A percentile compares a stretch with the other conserved stretches of the same genome.
Conservation (phyloP, 345 rosid genomes). For the Raphanus sativus region DNA sequence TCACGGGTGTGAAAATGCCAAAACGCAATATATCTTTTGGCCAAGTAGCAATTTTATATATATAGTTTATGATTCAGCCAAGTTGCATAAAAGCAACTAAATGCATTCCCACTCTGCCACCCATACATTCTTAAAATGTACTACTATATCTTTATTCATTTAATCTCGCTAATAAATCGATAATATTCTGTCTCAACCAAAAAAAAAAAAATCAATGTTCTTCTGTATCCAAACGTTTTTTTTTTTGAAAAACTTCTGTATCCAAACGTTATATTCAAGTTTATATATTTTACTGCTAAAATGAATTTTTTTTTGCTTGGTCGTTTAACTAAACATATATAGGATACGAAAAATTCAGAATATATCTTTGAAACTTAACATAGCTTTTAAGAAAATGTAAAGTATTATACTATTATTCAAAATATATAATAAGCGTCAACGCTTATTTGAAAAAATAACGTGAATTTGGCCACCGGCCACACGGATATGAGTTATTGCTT, state of each 20-base stretch:
- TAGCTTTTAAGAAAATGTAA: neutral
- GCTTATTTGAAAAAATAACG: neutral
- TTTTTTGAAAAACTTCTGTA: neutral
- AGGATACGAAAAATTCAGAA: neutral
- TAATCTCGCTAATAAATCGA: neutral
- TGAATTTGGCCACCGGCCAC: too few species aligned
- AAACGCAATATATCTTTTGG: slow-evolving; percentile 19
- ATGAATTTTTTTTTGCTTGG: neutral
- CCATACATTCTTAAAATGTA: neutral
- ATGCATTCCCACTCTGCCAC: slow-evolving; percentile 28
- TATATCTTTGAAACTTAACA: neutral
- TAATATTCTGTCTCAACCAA: too few species aligned
- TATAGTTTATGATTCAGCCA: neutral
- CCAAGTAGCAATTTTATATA: slow-evolving; percentile 20
- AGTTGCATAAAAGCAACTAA: slow-evolving; percentile 30
- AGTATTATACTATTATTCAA: neutral
- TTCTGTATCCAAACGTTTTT: neutral
- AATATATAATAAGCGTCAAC: neutral
- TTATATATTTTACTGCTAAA: neutral
- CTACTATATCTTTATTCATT: neutral
- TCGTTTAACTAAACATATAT: neutral
- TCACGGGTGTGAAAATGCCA: slow-evolving; percentile 38
- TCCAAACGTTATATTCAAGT: neutral
- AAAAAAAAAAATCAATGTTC: neutral
- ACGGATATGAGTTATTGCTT: too few species aligned